A percentile compares a stretch with the other conserved stretches of the same genome.
These are phyloP conservation scores for Neodidymelliopsis sp. DNA, from an alignment of 2,329 filamentous ascomycete genomes.

Conservation along the genomic window DNA sequence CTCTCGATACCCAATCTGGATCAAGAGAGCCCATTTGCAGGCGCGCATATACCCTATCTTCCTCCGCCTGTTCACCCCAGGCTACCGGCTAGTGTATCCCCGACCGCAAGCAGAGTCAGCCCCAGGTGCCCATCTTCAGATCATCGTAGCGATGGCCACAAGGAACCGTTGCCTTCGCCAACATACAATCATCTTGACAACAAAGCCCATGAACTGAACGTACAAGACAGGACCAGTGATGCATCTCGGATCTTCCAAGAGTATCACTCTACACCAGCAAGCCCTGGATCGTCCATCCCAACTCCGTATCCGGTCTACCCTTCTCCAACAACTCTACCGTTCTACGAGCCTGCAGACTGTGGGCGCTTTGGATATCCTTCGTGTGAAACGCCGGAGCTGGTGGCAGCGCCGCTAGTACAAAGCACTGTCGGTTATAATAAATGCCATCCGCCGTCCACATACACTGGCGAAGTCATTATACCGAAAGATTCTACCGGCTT, in stretches of 20 bases:
- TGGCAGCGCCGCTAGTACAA: too few relatives aligned
- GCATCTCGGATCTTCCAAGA: not conserved
- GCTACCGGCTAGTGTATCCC: not conserved
- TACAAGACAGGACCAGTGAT: not conserved
- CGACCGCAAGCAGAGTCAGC: not conserved
- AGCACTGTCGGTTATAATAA: too few relatives aligned
- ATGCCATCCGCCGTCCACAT: not conserved
- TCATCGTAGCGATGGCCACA: constrained; percentile 8
- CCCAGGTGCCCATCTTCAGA: not conserved
- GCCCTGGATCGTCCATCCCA: not conserved
- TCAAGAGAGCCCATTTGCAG: not conserved
- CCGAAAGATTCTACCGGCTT: not conserved
- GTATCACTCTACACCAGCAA: not conserved
- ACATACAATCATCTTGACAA: not conserved
- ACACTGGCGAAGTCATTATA: not conserved
- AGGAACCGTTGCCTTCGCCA: not conserved
- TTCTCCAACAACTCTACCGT: not conserved
- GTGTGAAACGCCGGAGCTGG: too few relatives aligned
- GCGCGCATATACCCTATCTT: not conserved
- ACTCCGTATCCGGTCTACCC: not conserved
- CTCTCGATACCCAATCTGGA: not conserved
- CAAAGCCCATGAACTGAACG: not conserved
- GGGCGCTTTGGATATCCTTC: too few relatives aligned
- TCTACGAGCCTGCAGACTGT: not conserved
- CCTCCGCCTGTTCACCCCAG: not conserved